Evolutionary conservation across 805 yeast genomes (phyloP), one percentile per base, ranked within the genome.

Genomic region (Priceomyces carsonii): DNA sequence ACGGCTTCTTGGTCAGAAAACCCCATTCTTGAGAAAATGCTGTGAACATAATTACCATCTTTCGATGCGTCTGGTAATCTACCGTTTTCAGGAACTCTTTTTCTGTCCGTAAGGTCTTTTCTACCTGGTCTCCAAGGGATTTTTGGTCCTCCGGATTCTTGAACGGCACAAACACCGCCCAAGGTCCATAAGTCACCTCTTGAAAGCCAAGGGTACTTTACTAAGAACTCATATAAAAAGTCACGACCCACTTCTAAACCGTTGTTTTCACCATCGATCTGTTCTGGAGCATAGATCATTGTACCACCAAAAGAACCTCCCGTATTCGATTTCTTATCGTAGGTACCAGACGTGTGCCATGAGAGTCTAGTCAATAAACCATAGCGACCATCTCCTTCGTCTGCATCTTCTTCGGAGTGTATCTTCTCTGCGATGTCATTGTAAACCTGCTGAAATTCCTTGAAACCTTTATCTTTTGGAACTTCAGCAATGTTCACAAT

Each of bases 41-140:
- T 66, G 47, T 82, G 73, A 10, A 86, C 80, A 51, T 86, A 89
- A 16, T 66, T 63, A 2, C 82, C 74, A 33, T 79, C 89, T 50
- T 69, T 58, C 4, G 80, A 60, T 17, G 89, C 95, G 51, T 82
- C 79, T 5, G 95, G 95, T 29, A 86, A 68, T 53, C 85, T 71
- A 10, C 85, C 88, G 53, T 78, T 81, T 13, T 76, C 77, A 21
- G 89, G 85, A 10, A 72, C 72, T 26, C 76, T 72, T 13, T 50
- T 43, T 12, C 63, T 52, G 40, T 72, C 80, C 2, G 57, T 60
- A 40, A 72, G 61, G 55, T 86, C 88, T 6, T 73, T 66, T 59
- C 95, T 71, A 26, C 95, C 96, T 6, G 93, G 82, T 60, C 79
- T 80, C 96, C 96, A 88, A 13, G 75, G 71, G 38, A 86, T 67